phyloP scores from a whole-genome alignment of 345 rosid genomes.

The Odontarrhena argentea region DNA sequence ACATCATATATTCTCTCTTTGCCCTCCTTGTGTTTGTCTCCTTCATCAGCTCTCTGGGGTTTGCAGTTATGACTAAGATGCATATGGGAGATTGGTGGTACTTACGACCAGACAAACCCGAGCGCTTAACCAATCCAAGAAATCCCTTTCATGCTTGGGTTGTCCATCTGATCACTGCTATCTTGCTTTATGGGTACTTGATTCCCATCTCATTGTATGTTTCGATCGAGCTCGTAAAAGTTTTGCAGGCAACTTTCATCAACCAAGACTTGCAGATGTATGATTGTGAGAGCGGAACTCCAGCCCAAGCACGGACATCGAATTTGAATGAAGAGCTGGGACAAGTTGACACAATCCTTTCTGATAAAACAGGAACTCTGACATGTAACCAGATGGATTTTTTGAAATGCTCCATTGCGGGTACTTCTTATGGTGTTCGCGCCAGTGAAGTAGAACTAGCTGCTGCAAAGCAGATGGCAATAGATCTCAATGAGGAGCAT shows the following conservation, averaged over 20 bases:
- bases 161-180: constrained; percentile 56
- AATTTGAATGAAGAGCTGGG: constrained; percentile 81
- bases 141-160: constrained; percentile 47
- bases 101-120: constrained; percentile 46
- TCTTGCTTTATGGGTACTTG: constrained; percentile 69
- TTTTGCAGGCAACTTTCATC: constrained; percentile 67
- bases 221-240: constrained; percentile 74
- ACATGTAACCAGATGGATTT: constrained; percentile 88
- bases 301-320: constrained; percentile 71
- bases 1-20: constrained; percentile 64
- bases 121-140: constrained; percentile 48
- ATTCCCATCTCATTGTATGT: constrained; percentile 82
- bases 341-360: constrained; percentile 72
- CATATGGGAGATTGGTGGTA: constrained; percentile 69
- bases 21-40: constrained; percentile 56
- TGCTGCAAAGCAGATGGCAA: constrained; percentile 55
- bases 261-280: constrained; percentile 65
- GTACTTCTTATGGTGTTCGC: constrained; percentile 60
- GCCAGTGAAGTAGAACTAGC: constrained; percentile 66
- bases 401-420: constrained; percentile 77
- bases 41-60: constrained; percentile 53
- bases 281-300: constrained; percentile 56
- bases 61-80: constrained; percentile 40
- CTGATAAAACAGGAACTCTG: constrained; percentile 85
- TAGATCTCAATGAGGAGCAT: constrained; percentile 46